Evolutionary conservation across 2,329 filamentous ascomycete genomes (phyloP).

Genomic region (Fonsecaea pedrosoi): DNA sequence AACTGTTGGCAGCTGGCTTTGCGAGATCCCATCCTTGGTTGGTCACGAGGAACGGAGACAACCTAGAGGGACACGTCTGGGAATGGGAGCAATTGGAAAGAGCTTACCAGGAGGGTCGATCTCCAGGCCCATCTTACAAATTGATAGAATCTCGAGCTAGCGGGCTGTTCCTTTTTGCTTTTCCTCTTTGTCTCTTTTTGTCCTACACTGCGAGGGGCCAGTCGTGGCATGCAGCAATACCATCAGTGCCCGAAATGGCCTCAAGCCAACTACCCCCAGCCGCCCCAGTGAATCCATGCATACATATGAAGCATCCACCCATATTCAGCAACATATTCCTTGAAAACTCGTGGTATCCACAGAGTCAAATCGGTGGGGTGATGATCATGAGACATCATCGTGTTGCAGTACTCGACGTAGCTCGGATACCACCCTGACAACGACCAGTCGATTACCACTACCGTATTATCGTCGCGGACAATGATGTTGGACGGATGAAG

Average conservation of each 20-base stretch:
- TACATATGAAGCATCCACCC: neutral
- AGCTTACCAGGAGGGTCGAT: neutral
- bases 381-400: neutral
- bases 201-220: neutral
- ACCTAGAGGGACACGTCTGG: neutral
- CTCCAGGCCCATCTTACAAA: neutral
- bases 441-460: conserved; percentile 9
- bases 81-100: neutral
- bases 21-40: neutral
- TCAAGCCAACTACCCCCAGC: neutral
- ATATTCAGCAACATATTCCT: neutral
- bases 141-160: neutral
- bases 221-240: neutral
- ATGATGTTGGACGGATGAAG: conserved; percentile 6
- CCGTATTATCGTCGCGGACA: conserved; percentile 10
- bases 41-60: conserved; percentile 6
- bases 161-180: conserved; percentile 1
- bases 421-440: conserved; percentile 9
- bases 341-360: conserved; percentile 3
- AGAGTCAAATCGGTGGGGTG: neutral
- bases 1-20: too few species aligned
- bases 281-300: neutral
- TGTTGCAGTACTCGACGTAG: conserved; percentile 5
- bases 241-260: neutral
- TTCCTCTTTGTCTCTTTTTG: too few species aligned